A percentile compares a stretch with the other conserved stretches of the same genome.
These are phyloP conservation scores for Phaeotremella skinneri DNA, from an alignment of 768 basidiomycete species.

Conservation along the genomic window DNA sequence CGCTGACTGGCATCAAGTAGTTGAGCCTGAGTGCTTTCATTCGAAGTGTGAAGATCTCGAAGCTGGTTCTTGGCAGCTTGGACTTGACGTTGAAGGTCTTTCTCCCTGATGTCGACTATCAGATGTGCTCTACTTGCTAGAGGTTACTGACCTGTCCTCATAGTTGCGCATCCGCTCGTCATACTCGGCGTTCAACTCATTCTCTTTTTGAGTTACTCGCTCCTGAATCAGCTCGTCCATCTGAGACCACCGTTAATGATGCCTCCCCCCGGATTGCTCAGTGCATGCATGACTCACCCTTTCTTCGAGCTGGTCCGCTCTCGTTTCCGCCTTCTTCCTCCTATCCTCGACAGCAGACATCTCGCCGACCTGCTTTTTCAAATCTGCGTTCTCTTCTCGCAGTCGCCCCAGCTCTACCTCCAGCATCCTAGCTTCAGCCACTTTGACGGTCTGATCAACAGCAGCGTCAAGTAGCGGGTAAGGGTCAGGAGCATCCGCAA, in stretches of 20 bases:
- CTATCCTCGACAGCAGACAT: conserved; percentile 63
- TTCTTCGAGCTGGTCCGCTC: conserved; percentile 74
- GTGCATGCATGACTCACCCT: conserved; percentile 60
- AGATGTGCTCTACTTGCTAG: background rate
- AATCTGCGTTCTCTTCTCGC: conserved; percentile 76
- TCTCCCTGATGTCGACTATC: conserved; percentile 62
- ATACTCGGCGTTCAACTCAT: conserved; percentile 92
- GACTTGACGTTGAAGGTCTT: conserved; percentile 88
- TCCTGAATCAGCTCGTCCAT: conserved; percentile 94
- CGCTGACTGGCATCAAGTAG: conserved; percentile 85
- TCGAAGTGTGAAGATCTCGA: conserved; percentile 81
- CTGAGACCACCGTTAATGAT: conserved; percentile 52
- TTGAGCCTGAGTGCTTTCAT: conserved; percentile 89
- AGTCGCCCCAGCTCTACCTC: conserved; percentile 70
- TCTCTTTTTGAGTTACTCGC: conserved; percentile 86
- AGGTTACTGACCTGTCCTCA: conserved; percentile 72
- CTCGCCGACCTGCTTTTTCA: conserved; percentile 70
- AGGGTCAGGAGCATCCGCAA: conserved; percentile 96
- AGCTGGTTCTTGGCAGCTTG: conserved; percentile 83
- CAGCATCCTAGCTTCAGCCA: conserved; percentile 72
- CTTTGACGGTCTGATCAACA: conserved; percentile 91
- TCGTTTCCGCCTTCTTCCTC: conserved; percentile 71
- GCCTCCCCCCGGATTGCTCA: background rate
- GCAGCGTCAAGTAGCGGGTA: conserved; percentile 94
- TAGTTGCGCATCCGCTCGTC: conserved; percentile 95